Conservation (phyloP, 139 green algal species). For the Astrephomene gubernaculifera region DNA sequence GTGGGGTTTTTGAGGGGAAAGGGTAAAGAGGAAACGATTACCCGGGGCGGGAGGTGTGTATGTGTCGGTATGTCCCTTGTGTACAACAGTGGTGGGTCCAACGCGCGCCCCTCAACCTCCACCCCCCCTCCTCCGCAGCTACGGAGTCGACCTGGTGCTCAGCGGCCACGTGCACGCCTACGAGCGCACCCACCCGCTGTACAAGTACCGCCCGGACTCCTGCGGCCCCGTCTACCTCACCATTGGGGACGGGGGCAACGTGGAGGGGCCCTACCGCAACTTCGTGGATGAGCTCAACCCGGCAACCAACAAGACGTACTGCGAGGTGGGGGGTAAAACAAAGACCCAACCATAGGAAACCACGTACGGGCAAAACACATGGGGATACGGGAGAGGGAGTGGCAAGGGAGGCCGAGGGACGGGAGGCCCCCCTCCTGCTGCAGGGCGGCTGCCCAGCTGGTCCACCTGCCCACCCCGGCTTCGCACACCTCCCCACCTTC, state of each 20-base stretch:
- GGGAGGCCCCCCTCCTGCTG: not conserved
- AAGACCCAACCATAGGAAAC: too few relatives aligned
- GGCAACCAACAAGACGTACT: constrained; percentile 32
- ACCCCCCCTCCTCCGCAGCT: too few relatives aligned
- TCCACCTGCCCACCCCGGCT: not conserved
- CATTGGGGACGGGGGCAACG: constrained; percentile 55
- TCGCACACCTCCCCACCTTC: not conserved
- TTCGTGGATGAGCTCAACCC: constrained; percentile 48
- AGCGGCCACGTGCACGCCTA: constrained; percentile 72
- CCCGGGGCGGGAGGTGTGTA: too few relatives aligned
- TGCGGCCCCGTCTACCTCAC: constrained; percentile 66
- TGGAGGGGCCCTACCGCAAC: constrained; percentile 49
- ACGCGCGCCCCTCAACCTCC: too few relatives aligned
- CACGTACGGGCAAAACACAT: not conserved
- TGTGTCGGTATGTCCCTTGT: too few relatives aligned
- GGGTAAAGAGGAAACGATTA: too few relatives aligned
- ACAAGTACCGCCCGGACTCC: constrained; percentile 53
- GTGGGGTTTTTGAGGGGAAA: too few relatives aligned
- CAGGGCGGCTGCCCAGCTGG: not conserved
- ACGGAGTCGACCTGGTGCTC: constrained; percentile 63
- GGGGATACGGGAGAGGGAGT: not conserved
- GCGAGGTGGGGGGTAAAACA: not conserved
- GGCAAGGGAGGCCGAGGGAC: not conserved
- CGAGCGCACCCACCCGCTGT: constrained; percentile 55
- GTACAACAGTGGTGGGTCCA: too few relatives aligned